phyloP scores from a whole-genome alignment of 2,329 filamentous ascomycete genomes.

The Nemania sp. region DNA sequence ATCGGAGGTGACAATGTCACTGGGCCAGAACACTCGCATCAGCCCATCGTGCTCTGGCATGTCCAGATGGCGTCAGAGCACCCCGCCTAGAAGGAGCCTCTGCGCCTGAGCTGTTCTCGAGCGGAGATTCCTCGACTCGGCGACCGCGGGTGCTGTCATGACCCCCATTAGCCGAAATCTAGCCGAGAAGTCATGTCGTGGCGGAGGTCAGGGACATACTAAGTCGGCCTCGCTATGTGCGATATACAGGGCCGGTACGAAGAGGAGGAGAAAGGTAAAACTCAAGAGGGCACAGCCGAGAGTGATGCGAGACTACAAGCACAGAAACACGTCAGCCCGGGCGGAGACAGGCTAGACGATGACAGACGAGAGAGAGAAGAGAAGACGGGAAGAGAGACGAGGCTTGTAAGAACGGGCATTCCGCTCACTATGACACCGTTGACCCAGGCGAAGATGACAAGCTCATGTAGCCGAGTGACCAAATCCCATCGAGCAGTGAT shows the following conservation, averaged over 20 bases:
- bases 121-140: slow-evolving; percentile 84
- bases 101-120: slow-evolving; percentile 88
- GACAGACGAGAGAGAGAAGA: background rate
- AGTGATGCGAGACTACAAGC: slow-evolving; percentile 72
- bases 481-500: slow-evolving; percentile 99
- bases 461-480: slow-evolving; percentile 93
- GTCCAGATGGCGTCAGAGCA: slow-evolving; percentile 48
- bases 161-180: slow-evolving; percentile 32
- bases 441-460: slow-evolving; percentile 96
- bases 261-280: slow-evolving; percentile 79
- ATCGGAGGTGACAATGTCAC: slow-evolving; percentile 74
- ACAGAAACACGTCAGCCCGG: background rate
- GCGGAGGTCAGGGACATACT: slow-evolving; percentile 58
- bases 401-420: too few species aligned
- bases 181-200: background rate
- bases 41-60: slow-evolving; percentile 81
- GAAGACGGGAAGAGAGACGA: too few species aligned
- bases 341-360: background rate
- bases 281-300: slow-evolving; percentile 86
- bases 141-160: slow-evolving; percentile 75
- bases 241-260: slow-evolving; percentile 82
- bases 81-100: slow-evolving; percentile 82
- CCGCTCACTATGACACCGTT: slow-evolving; percentile 88
- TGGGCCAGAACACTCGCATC: slow-evolving; percentile 98
- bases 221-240: slow-evolving; percentile 78